Conservation (phyloP, 2,329 filamentous ascomycete species). For the Lachnellula hyalina region DNA sequence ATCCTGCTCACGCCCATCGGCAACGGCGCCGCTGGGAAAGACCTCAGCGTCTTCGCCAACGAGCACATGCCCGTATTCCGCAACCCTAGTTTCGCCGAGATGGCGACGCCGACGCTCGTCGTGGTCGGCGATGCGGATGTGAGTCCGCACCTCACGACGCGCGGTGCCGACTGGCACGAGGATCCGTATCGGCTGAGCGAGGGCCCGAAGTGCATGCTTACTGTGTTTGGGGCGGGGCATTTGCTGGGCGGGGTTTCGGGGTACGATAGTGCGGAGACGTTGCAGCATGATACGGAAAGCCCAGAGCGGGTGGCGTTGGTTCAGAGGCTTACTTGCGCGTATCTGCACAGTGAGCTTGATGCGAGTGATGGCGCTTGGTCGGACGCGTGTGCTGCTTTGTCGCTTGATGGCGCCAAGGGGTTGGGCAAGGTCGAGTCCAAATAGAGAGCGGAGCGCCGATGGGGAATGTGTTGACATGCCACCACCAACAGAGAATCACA, state of each 20-base stretch:
- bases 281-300: conserved; percentile 29
- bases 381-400: background rate
- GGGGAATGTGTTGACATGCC: too few relatives aligned
- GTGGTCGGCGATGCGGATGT: conserved; percentile 36
- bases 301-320: conserved; percentile 28
- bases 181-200: conserved; percentile 33
- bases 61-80: conserved; percentile 31
- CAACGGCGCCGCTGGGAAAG: conserved; percentile 21
- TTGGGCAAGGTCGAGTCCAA: background rate
- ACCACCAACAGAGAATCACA: too few relatives aligned
- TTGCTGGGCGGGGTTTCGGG: conserved; percentile 36
- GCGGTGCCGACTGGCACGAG: conserved; percentile 37
- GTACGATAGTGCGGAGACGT: conserved; percentile 33
- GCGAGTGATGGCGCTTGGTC: conserved; percentile 22
- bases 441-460: background rate
- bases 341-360: conserved; percentile 34
- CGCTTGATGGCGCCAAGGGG: background rate
- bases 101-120: conserved; percentile 34
- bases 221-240: conserved; percentile 33
- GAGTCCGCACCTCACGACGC: conserved; percentile 29
- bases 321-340: conserved; percentile 36
- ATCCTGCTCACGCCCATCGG: conserved; percentile 34
- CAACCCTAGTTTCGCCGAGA: conserved; percentile 30
- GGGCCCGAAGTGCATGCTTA: conserved; percentile 34
- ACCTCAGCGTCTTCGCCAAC: conserved; percentile 28